Conservation (phyloP, 1,284 basidiomycete genomes). For the Cryptococcus hybrid region DNA sequence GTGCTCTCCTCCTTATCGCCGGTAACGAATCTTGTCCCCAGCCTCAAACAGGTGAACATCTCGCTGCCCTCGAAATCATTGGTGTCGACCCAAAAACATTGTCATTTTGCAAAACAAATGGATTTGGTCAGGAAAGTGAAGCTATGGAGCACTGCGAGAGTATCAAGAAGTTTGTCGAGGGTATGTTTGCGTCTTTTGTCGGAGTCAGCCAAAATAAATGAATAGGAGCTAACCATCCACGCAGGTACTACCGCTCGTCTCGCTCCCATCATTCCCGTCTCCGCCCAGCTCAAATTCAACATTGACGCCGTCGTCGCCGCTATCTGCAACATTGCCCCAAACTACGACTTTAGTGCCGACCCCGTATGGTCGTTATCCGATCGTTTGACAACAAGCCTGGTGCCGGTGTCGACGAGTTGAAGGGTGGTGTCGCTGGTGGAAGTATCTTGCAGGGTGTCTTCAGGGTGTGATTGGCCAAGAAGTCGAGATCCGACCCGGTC, state of each 20-base stretch:
- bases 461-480: constrained; percentile 81
- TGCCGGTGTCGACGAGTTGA: constrained; percentile 92
- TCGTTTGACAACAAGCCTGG: constrained; percentile 99
- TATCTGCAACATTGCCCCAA: constrained; percentile 92
- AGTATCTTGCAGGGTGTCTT: constrained; percentile 93
- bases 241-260: constrained; percentile 91
- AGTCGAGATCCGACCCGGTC: constrained; percentile 95
- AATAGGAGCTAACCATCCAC: background rate
- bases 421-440: constrained; percentile 97
- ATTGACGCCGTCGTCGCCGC: constrained; percentile 99
- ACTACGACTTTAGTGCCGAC: constrained; percentile 87
- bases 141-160: constrained; percentile 92
- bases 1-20: constrained; percentile 89
- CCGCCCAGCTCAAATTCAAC: constrained; percentile 98
- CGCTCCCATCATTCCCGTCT: constrained; percentile 97
- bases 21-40: constrained; percentile 99
- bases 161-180: constrained; percentile 89
- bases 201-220: background rate
- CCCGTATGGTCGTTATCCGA: constrained; percentile 94
- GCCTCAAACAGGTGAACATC: constrained; percentile 97
- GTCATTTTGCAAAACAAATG: constrained; percentile 98
- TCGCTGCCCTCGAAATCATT: constrained; percentile 99
- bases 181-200: constrained; percentile 48
- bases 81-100: constrained; percentile 84
- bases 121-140: constrained; percentile 90